Percentiles rank a stretch among this genome's conserved stretches.
phyloP scores from a whole-genome alignment of 306 rosid species.

The Sesbania bispinosa region DNA sequence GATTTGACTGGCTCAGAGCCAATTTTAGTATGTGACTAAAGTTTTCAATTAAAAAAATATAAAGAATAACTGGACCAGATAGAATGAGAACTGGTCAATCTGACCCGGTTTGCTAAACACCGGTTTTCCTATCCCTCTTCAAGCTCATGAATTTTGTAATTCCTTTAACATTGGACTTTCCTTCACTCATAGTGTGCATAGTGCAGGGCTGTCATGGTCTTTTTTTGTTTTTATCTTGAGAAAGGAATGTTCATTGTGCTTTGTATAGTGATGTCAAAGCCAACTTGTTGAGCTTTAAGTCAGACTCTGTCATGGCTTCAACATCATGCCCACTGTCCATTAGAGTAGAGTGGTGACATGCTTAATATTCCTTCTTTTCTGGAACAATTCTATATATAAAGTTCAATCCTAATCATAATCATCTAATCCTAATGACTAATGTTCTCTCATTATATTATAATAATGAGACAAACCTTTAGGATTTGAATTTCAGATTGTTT shows the following conservation, averaged over 20 bases:
- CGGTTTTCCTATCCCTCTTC: background rate
- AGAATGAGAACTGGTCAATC: background rate
- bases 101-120: background rate
- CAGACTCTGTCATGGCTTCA: slow-evolving; percentile 23
- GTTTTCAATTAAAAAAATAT: background rate
- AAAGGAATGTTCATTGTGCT: slow-evolving; percentile 30
- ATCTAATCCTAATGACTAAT: too few relatives aligned
- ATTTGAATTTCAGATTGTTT: background rate
- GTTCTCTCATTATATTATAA: background rate
- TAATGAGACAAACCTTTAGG: background rate
- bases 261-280: background rate
- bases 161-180: slow-evolving; percentile 11
- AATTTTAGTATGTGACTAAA: background rate
- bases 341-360: background rate
- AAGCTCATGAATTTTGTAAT: background rate
- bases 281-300: slow-evolving; percentile 34
- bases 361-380: background rate
- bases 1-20: background rate
- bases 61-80: background rate
- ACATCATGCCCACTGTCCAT: slow-evolving; percentile 13
- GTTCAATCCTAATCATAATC: background rate
- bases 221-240: slow-evolving; percentile 34
- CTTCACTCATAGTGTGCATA: slow-evolving; percentile 28
- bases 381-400: background rate
- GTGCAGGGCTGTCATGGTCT: slow-evolving; percentile 43